phyloP scores from a whole-genome alignment of 1,284 basidiomycete genomes.

The Cutaneotrichosporon mucoides region DNA sequence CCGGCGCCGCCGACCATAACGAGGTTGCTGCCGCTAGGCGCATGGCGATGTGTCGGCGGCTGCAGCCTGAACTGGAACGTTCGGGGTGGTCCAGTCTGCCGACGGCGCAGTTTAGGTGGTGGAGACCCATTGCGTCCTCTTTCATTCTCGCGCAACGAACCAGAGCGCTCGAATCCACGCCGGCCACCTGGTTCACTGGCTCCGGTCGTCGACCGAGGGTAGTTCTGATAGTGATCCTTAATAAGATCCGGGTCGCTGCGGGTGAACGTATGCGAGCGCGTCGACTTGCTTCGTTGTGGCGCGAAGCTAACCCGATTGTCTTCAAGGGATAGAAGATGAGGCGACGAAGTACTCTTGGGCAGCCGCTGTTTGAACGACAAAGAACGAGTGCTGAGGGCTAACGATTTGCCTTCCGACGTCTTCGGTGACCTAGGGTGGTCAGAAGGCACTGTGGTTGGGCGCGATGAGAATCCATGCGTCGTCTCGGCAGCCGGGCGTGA shows the following conservation, averaged over 20 bases:
- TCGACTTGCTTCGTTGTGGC: not conserved
- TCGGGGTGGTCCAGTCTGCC: slow-evolving; percentile 13
- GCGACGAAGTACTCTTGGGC: slow-evolving; percentile 10
- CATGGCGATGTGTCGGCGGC: not conserved
- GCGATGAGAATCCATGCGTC: not conserved
- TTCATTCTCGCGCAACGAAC: not conserved
- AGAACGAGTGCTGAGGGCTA: not conserved
- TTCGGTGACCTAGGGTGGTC: too few species aligned
- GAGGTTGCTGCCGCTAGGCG: not conserved
- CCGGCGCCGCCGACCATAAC: slow-evolving; percentile 6
- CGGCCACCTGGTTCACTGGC: not conserved
- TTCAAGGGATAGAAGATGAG: not conserved
- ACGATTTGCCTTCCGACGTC: too few species aligned
- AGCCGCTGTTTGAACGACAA: not conserved
- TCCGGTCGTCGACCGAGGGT: not conserved
- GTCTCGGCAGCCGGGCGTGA: not conserved
- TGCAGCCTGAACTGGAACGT: slow-evolving; percentile 15
- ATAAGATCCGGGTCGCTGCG: slow-evolving; percentile 10
- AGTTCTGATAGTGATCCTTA: not conserved
- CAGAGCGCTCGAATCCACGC: not conserved
- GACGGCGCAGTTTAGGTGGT: not conserved
- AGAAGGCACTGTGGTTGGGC: not conserved
- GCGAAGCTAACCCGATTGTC: not conserved
- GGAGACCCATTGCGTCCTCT: not conserved
- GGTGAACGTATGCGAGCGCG: not conserved